Percentiles rank a stretch among this genome's conserved stretches.
phyloP scores from a whole-genome alignment of 768 basidiomycete genomes.

The Lactifluus volemus region DNA sequence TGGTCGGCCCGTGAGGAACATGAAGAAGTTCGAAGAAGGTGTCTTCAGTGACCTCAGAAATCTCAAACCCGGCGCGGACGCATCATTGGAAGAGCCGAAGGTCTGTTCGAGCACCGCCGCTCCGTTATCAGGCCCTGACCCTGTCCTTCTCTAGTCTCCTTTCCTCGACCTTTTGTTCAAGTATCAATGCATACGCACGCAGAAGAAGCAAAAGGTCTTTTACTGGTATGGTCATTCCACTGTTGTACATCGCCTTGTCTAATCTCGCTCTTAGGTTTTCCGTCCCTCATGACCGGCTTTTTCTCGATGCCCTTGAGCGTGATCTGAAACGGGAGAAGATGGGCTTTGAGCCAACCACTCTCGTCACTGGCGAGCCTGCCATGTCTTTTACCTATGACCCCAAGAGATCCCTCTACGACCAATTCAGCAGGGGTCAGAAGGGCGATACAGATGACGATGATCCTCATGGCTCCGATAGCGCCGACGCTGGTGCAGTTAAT shows the following conservation, averaged over 20 bases:
- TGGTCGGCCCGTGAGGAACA: conserved; percentile 80
- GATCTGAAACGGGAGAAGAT: conserved; percentile 95
- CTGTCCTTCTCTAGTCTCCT: conserved; percentile 54
- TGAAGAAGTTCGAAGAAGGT: conserved; percentile 98
- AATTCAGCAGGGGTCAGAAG: conserved; percentile 51
- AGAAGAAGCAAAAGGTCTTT: conserved; percentile 99
- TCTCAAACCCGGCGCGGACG: conserved; percentile 88
- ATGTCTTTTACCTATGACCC: conserved; percentile 84
- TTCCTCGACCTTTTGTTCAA: conserved; percentile 94
- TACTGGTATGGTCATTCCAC: conserved; percentile 58
- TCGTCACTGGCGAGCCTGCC: conserved; percentile 70
- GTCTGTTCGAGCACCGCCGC: conserved; percentile 28
- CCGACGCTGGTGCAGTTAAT: conserved; percentile 9
- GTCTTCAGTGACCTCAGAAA: conserved; percentile 91
- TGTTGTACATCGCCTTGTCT: background rate
- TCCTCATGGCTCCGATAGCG: conserved; percentile 20
- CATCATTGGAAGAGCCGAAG: conserved; percentile 94
- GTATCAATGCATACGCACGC: conserved; percentile 93
- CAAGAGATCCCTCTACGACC: conserved; percentile 79
- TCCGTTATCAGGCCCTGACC: conserved; percentile 10
- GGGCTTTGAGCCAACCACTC: conserved; percentile 79
- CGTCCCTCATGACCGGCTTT: conserved; percentile 93
- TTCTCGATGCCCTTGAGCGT: conserved; percentile 92
- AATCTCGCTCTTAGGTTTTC: conserved; percentile 64
- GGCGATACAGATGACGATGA: conserved; percentile 26